phyloP scores from a whole-genome alignment of 345 rosid species.

The Linum usitatissimum region DNA sequence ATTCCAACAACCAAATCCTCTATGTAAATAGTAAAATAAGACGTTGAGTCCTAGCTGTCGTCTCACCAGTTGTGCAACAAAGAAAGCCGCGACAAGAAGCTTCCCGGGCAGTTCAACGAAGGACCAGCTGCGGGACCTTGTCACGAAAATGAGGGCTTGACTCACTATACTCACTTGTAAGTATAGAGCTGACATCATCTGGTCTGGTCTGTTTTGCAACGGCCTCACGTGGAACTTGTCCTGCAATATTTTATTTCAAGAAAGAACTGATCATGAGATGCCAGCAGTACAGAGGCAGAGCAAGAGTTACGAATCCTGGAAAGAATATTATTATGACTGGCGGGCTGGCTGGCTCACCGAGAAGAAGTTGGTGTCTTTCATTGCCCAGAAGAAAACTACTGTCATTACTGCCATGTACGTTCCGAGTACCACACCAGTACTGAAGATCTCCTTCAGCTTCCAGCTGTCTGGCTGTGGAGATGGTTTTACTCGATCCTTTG shows the following conservation, averaged over 20 bases:
- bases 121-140: constrained; percentile 93
- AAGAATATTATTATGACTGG: background rate
- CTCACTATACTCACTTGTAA: constrained; percentile 84
- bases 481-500: constrained; percentile 79
- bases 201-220: constrained; percentile 14
- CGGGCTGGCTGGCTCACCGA: constrained; percentile 31
- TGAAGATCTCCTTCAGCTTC: constrained; percentile 76
- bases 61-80: constrained; percentile 66
- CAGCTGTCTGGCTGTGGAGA: constrained; percentile 88
- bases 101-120: constrained; percentile 71
- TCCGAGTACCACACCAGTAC: constrained; percentile 75
- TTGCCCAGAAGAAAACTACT: constrained; percentile 69
- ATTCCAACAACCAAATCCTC: background rate
- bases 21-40: background rate
- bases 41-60: too few relatives aligned
- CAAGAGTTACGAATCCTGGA: background rate
- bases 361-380: constrained; percentile 60
- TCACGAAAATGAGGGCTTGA: constrained; percentile 83
- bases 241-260: constrained; percentile 24
- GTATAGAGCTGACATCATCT: constrained; percentile 79
- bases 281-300: background rate
- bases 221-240: constrained; percentile 47
- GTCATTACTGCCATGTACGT: constrained; percentile 76
- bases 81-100: constrained; percentile 49
- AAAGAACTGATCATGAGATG: constrained; percentile 5